Evolutionary conservation across 495 filamentous ascomycete genomes (phyloP).

Genomic region (Penicillium dipodomyicola): DNA sequence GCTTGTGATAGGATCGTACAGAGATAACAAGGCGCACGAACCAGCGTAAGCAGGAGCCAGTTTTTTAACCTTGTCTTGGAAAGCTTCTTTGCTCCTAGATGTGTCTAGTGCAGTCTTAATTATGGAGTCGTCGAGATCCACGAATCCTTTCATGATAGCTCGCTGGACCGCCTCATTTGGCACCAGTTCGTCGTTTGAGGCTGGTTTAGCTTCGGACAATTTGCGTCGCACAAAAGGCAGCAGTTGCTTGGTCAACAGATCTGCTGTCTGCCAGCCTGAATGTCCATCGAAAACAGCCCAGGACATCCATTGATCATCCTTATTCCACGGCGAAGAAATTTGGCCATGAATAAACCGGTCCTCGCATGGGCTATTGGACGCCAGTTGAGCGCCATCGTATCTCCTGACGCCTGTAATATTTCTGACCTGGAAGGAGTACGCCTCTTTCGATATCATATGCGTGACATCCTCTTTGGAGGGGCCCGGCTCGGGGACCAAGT

Average conservation of each 20-base stretch:
- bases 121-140: slow-evolving; percentile 49
- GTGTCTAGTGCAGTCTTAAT: slow-evolving; percentile 40
- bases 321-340: slow-evolving; percentile 38
- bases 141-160: slow-evolving; percentile 49
- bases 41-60: slow-evolving; percentile 50
- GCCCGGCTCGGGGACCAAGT: slow-evolving; percentile 12
- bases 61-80: slow-evolving; percentile 34
- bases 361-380: slow-evolving; percentile 48
- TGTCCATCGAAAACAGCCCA: slow-evolving; percentile 55
- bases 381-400: slow-evolving; percentile 47
- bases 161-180: slow-evolving; percentile 33
- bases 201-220: slow-evolving; percentile 25
- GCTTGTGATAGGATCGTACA: slow-evolving; percentile 50
- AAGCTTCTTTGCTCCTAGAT: slow-evolving; percentile 19
- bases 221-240: slow-evolving; percentile 41
- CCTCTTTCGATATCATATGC: slow-evolving; percentile 24
- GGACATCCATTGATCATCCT: slow-evolving; percentile 42
- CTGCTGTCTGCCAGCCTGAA: slow-evolving; percentile 44
- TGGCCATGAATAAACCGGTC: slow-evolving; percentile 47
- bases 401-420: slow-evolving; percentile 33
- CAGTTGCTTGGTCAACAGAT: slow-evolving; percentile 39
- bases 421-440: slow-evolving; percentile 31
- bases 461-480: slow-evolving; percentile 29
- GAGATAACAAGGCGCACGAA: slow-evolving; percentile 58
- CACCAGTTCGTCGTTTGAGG: slow-evolving; percentile 6